Conservation (phyloP, 2,329 filamentous ascomycete species). For the Lachnellula hyalina region DNA sequence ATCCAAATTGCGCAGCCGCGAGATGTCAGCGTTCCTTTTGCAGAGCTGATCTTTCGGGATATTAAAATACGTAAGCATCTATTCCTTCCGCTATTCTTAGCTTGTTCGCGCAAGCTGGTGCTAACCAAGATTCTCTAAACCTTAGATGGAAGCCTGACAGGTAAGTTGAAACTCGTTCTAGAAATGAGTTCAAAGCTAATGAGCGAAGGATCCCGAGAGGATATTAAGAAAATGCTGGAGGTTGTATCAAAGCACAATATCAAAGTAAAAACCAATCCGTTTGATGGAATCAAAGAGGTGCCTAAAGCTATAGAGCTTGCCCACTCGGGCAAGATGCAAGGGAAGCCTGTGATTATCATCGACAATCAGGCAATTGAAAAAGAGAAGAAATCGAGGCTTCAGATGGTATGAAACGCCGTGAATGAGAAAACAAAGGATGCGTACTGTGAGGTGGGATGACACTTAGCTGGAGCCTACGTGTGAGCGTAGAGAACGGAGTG, state of each 20-base stretch:
- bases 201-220: constrained; percentile 34
- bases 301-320: constrained; percentile 45
- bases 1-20: constrained; percentile 52
- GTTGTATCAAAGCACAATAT: constrained; percentile 42
- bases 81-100: too few species aligned
- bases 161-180: constrained; percentile 8
- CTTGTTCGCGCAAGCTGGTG: too few species aligned
- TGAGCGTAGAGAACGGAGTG: too few species aligned
- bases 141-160: constrained; percentile 36
- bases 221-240: constrained; percentile 44
- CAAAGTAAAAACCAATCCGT: constrained; percentile 45
- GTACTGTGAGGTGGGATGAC: too few species aligned
- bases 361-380: constrained; percentile 35
- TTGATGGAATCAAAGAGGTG: constrained; percentile 47
- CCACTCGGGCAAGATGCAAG: constrained; percentile 47
- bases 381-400: constrained; percentile 18
- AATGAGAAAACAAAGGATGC: background rate
- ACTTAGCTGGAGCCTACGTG: too few species aligned
- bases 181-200: background rate
- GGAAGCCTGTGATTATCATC: constrained; percentile 50
- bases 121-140: too few species aligned
- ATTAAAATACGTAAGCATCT: constrained; percentile 35
- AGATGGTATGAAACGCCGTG: constrained; percentile 16
- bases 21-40: constrained; percentile 35
- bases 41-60: constrained; percentile 49